Evolutionary conservation across 2,329 filamentous ascomycete species (phyloP), one percentile per base, ranked within the genome.

Genomic region (Penicillium sclerotiorum): DNA sequence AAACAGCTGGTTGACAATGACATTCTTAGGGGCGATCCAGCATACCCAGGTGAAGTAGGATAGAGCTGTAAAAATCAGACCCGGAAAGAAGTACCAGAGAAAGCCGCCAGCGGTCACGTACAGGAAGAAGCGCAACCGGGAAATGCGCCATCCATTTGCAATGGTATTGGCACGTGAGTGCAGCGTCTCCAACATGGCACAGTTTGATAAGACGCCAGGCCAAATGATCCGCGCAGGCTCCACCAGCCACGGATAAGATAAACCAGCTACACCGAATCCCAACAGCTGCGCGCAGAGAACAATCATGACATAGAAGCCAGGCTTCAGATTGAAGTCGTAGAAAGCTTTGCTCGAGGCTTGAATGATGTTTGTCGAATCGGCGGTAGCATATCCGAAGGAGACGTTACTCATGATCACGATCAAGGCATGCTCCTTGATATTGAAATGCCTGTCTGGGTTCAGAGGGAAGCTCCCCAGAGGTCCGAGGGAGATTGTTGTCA

Each of bases 11-110:
- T 77, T 78, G 12, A 78, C 73, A 1, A 72, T 65, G 0, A 69
- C 58, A 21, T 80, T 77, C 41, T 77, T 70, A 0, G 75, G 77
- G 1, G 70, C 75, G 21, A 77, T 76, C 77, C 76, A 80, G 55
- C 73, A 76, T 17, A 76, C 72, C 73, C 71, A 79, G 9, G 70
- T 70, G 48, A 79, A 75, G 6, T 77, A 75, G 8, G 74, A 77
- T 5, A 82, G 66, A 0, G 71, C 74, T 41, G 75, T 77, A 58
- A 73, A 79, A 1, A 82, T 63, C 20, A 79, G 69, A 9, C 73
- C 79, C 0, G 79, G 80, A 28, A 83, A 73, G 71, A 77, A 82
- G 58, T 83, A 82, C 67, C 80, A 67, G 21, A 65, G 39, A 38
- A 72, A 71, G 1, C 55, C 61, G 4, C 42, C 56, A 1, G 54